phyloP scores from a whole-genome alignment of 1,284 basidiomycete species.

The Lentinula novae-zelandiae region DNA sequence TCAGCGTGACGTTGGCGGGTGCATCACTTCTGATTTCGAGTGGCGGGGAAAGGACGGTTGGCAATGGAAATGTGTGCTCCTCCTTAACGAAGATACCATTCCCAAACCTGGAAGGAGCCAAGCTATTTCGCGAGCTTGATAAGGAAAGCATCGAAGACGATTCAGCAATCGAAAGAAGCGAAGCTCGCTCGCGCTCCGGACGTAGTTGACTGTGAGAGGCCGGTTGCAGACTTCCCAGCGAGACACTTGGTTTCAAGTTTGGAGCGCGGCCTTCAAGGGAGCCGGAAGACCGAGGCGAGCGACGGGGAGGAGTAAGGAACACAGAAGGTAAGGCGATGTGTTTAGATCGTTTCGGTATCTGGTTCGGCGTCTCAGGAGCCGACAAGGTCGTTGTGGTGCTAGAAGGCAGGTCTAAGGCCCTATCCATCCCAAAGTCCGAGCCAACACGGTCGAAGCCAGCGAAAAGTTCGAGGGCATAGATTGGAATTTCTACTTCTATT shows the following conservation, averaged over 20 bases:
- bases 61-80: neutral
- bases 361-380: neutral
- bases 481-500: neutral
- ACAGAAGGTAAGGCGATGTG: neutral
- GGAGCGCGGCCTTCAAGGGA: neutral
- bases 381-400: neutral
- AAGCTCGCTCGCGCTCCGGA: neutral
- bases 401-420: neutral
- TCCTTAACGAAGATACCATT: too few species aligned
- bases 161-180: neutral
- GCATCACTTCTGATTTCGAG: neutral
- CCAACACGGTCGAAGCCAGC: neutral
- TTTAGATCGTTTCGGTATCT: neutral
- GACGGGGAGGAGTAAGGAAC: neutral
- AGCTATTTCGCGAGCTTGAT: neutral
- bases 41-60: neutral
- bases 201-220: neutral
- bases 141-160: neutral
- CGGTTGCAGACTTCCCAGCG: neutral
- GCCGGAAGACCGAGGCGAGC: neutral
- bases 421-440: neutral
- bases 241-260: neutral
- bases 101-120: neutral
- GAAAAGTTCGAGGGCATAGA: conserved; percentile 2
- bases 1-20: neutral